A percentile compares a stretch with the other conserved stretches of the same genome.
Evolutionary conservation across 1,139 yeast genomes (phyloP).

Genomic region (Wickerhamiella infanticola): DNA sequence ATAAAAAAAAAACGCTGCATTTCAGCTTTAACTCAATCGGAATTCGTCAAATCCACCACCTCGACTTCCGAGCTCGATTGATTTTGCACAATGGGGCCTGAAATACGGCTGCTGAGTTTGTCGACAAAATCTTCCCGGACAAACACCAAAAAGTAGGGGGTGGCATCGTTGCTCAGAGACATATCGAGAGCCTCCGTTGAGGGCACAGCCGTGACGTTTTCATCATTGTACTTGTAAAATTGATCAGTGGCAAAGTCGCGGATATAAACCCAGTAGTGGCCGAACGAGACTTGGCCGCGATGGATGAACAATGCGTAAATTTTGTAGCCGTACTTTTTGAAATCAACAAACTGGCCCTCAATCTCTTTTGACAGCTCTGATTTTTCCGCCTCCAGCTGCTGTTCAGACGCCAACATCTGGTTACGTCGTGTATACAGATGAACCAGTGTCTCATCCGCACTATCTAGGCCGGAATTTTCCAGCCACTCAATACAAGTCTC

Average conservation of each 20-base stretch:
- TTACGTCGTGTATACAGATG: not conserved
- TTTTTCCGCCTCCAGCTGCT: slow-evolving; percentile 3
- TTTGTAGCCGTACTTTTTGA: slow-evolving; percentile 55
- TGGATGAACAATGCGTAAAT: slow-evolving; percentile 88
- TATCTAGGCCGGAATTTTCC: not conserved
- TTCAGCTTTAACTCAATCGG: not conserved
- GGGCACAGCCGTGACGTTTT: slow-evolving; percentile 66
- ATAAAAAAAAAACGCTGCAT: not conserved
- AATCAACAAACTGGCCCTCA: slow-evolving; percentile 24
- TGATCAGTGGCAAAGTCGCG: slow-evolving; percentile 51
- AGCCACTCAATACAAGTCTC: slow-evolving; percentile 11
- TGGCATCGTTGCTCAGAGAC: slow-evolving; percentile 59
- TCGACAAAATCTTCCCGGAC: slow-evolving; percentile 40
- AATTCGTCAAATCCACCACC: no score
- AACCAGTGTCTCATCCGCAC: not conserved
- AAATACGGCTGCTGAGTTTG: not conserved
- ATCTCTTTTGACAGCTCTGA: slow-evolving; percentile 10
- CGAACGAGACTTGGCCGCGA: slow-evolving; percentile 89
- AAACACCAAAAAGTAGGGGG: slow-evolving; percentile 84
- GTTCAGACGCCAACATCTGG: slow-evolving; percentile 2
- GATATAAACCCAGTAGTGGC: slow-evolving; percentile 94
- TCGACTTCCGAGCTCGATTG: no score
- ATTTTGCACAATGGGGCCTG: no score
- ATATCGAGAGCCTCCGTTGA: slow-evolving; percentile 64
- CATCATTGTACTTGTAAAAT: slow-evolving; percentile 88